A percentile compares a stretch with the other conserved stretches of the same genome.
These are phyloP conservation scores for Lathyrus sativus DNA, from an alignment of 306 rosid genomes.

Conservation along the genomic window DNA sequence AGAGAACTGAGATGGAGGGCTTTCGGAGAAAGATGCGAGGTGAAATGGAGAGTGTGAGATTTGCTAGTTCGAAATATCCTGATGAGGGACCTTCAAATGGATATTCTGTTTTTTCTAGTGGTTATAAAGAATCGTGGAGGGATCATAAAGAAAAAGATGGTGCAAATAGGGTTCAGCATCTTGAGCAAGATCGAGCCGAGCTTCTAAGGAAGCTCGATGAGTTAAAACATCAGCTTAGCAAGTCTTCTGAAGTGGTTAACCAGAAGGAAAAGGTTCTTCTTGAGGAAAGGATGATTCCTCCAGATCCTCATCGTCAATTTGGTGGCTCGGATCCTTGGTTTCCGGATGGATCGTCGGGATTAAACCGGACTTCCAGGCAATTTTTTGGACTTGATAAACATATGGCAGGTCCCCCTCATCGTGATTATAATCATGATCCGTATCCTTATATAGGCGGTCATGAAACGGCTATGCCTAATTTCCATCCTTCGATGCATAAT, in stretches of 20 bases:
- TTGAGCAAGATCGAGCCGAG: conserved; percentile 85
- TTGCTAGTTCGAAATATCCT: conserved; percentile 56
- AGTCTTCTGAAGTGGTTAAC: conserved; percentile 64
- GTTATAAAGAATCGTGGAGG: conserved; percentile 48
- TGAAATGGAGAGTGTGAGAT: conserved; percentile 64
- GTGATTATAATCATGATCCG: conserved; percentile 57
- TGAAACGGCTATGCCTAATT: conserved; percentile 59
- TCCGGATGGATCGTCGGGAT: conserved; percentile 56
- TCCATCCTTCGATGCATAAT: conserved; percentile 64
- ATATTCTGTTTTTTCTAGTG: conserved; percentile 43
- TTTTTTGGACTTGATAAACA: conserved; percentile 53
- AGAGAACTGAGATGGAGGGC: conserved; percentile 50
- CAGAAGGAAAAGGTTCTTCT: conserved; percentile 57
- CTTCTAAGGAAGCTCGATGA: conserved; percentile 92
- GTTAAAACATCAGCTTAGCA: conserved; percentile 71
- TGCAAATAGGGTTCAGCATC: conserved; percentile 56
- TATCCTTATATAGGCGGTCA: conserved; percentile 57
- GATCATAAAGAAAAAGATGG: conserved; percentile 48
- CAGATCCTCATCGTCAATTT: conserved; percentile 59
- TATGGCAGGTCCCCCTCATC: conserved; percentile 55
- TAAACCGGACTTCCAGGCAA: conserved; percentile 60
- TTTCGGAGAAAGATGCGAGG: conserved; percentile 45
- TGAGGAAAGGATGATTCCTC: conserved; percentile 62
- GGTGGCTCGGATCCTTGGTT: conserved; percentile 60
- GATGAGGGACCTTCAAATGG: conserved; percentile 71